Conservation (phyloP, 2,329 filamentous ascomycete genomes). For the Chrysoporthe cubensis region DNA sequence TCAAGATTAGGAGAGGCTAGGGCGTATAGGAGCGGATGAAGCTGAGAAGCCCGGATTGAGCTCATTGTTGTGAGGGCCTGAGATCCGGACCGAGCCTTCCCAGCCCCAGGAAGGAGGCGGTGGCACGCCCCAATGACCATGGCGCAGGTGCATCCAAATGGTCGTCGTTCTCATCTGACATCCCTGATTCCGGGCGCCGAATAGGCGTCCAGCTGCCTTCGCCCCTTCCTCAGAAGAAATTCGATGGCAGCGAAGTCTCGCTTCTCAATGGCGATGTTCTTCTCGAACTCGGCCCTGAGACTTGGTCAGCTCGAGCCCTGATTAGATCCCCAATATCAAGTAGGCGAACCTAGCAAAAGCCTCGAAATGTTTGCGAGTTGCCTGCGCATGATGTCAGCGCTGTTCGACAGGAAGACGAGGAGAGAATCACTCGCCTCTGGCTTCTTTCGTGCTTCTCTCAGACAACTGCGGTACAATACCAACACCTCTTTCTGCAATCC, state of each 20-base stretch:
- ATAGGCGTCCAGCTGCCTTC: slow-evolving; percentile 80
- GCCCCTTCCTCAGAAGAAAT: slow-evolving; percentile 80
- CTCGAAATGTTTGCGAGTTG: slow-evolving; percentile 63
- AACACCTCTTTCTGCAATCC: slow-evolving; percentile 92
- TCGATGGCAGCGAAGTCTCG: slow-evolving; percentile 87
- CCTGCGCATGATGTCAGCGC: slow-evolving; percentile 43
- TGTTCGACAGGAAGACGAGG: background rate
- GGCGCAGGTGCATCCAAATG: slow-evolving; percentile 27
- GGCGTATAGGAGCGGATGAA: slow-evolving; percentile 18
- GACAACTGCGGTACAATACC: slow-evolving; percentile 81
- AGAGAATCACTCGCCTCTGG: slow-evolving; percentile 58
- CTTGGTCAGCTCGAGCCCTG: slow-evolving; percentile 26
- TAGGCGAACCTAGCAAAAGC: slow-evolving; percentile 62
- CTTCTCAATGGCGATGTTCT: slow-evolving; percentile 70
- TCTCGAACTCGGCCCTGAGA: slow-evolving; percentile 74
- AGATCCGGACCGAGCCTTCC: slow-evolving; percentile 33
- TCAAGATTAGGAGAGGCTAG: slow-evolving; percentile 13
- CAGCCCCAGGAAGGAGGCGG: slow-evolving; percentile 13
- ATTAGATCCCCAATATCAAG: slow-evolving; percentile 11
- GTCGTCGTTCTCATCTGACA: slow-evolving; percentile 51
- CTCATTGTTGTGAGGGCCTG: slow-evolving; percentile 8
- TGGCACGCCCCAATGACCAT: background rate
- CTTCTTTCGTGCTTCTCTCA: slow-evolving; percentile 81
- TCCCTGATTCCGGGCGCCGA: slow-evolving; percentile 81
- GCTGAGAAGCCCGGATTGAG: background rate